phyloP scores from a whole-genome alignment of 805 yeast species.

The Wickerhamiella sorbophila region DNA sequence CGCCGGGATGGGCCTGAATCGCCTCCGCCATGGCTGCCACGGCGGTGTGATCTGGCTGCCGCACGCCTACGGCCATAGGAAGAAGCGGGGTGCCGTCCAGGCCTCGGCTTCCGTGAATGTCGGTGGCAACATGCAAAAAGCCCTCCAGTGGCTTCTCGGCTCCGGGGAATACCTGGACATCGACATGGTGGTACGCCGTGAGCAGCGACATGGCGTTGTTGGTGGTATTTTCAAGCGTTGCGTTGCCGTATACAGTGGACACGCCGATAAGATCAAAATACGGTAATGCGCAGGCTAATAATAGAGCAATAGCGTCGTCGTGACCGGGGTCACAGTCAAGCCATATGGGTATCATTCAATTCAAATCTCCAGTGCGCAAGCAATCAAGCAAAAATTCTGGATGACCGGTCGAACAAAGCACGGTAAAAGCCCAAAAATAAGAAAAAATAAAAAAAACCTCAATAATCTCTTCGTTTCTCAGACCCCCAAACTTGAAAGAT shows the following conservation, averaged over 20 bases:
- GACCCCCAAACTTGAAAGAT: too few species aligned
- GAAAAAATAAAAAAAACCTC: too few species aligned
- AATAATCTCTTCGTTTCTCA: too few species aligned
- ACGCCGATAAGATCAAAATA: slow-evolving; percentile 46
- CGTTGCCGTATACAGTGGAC: slow-evolving; percentile 66
- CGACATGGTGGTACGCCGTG: slow-evolving; percentile 37
- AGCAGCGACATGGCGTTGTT: slow-evolving; percentile 52
- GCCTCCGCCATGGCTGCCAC: slow-evolving; percentile 32
- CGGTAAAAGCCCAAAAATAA: too few species aligned
- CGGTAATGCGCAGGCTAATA: slow-evolving; percentile 48
- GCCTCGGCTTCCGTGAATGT: slow-evolving; percentile 63
- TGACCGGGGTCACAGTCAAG: slow-evolving; percentile 89
- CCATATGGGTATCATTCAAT: slow-evolving; percentile 58
- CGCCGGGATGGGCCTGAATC: slow-evolving; percentile 31
- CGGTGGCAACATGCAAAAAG: slow-evolving; percentile 38
- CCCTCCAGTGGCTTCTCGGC: slow-evolving; percentile 42
- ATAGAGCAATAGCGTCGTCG: slow-evolving; percentile 69
- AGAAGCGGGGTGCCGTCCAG: slow-evolving; percentile 59
- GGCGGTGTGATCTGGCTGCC: slow-evolving; percentile 27
- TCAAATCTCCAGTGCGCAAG: not conserved
- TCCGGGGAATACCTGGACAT: slow-evolving; percentile 56
- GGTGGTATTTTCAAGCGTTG: slow-evolving; percentile 50
- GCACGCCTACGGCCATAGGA: slow-evolving; percentile 31
- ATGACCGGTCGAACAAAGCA: too few species aligned
- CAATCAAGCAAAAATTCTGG: too few species aligned